These are phyloP conservation scores for Termitomyces sp. DNA, from an alignment of 768 basidiomycete genomes.

Conservation along the genomic window DNA sequence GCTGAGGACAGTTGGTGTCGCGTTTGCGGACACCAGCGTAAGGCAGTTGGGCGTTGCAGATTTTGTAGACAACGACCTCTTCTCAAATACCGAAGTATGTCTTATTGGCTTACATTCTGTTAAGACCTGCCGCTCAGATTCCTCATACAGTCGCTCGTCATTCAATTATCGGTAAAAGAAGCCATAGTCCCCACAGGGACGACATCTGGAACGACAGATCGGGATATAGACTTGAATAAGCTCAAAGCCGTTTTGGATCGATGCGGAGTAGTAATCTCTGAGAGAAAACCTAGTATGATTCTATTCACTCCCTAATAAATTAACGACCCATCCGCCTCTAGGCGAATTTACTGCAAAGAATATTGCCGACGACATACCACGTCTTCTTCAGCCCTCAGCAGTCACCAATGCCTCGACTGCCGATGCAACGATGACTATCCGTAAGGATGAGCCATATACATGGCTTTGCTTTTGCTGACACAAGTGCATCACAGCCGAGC, in stretches of 20 bases:
- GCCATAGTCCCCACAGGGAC: slow-evolving; percentile 81
- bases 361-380: slow-evolving; percentile 73
- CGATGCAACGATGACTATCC: slow-evolving; percentile 46
- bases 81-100: slow-evolving; percentile 88
- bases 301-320: background rate
- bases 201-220: slow-evolving; percentile 62
- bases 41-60: slow-evolving; percentile 86
- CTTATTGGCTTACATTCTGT: background rate
- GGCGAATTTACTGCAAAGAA: slow-evolving; percentile 83
- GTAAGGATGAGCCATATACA: slow-evolving; percentile 35
- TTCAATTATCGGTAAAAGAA: slow-evolving; percentile 97
- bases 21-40: slow-evolving; percentile 86
- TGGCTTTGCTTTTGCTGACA: background rate
- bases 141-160: slow-evolving; percentile 71
- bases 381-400: slow-evolving; percentile 50
- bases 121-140: background rate
- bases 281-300: slow-evolving; percentile 75
- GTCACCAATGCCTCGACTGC: slow-evolving; percentile 34
- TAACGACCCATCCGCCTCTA: slow-evolving; percentile 20
- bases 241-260: slow-evolving; percentile 82
- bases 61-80: slow-evolving; percentile 91
- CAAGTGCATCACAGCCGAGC: slow-evolving; percentile 51
- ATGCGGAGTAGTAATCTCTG: slow-evolving; percentile 86
- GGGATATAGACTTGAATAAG: slow-evolving; percentile 86
- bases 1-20: slow-evolving; percentile 72